Conservation (phyloP, 106 monocot genomes). For the Dioscorea alata region DNA sequence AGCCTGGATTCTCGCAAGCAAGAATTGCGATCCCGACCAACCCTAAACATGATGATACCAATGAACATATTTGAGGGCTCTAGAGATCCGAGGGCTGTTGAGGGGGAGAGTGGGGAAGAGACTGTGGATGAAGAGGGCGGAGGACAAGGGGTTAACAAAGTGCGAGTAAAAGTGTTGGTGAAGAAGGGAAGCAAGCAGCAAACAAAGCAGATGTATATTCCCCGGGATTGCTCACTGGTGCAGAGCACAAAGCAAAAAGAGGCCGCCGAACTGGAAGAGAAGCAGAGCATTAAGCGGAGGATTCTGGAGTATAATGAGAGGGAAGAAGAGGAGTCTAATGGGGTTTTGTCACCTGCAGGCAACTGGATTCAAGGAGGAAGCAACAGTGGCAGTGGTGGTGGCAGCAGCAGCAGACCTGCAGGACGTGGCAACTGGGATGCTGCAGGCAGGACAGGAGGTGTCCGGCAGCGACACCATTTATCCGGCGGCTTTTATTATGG, state of each 20-base stretch:
- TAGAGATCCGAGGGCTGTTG: conserved; percentile 41
- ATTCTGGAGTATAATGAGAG: conserved; percentile 97
- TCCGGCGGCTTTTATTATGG: conserved; percentile 52
- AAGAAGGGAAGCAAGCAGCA: conserved; percentile 96
- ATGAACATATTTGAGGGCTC: conserved; percentile 92
- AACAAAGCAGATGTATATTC: conserved; percentile 91
- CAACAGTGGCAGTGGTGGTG: conserved; percentile 16
- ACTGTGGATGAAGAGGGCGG: conserved; percentile 66
- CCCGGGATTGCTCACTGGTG: conserved; percentile 65
- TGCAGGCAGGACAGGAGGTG: conserved; percentile 23
- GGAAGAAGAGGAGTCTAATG: conserved; percentile 86
- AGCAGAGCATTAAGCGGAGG: conserved; percentile 76
- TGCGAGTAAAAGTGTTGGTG: conserved; percentile 82
- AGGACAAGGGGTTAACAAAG: conserved; percentile 26
- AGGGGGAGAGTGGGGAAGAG: conserved; percentile 89
- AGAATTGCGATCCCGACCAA: conserved; percentile 63
- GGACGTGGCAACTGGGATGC: conserved; percentile 65
- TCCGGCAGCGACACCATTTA: conserved; percentile 30
- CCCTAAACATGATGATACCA: conserved; percentile 90
- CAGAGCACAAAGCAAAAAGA: conserved; percentile 94
- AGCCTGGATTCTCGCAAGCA: conserved; percentile 82
- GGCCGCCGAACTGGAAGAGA: conserved; percentile 91
- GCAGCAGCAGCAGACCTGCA: conserved; percentile 18
- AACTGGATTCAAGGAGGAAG: conserved; percentile 46
- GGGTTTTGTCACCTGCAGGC: conserved; percentile 28